phyloP scores from a whole-genome alignment of 108 stramenopile genomes.

The Pseudonitzschia multiseries region DNA sequence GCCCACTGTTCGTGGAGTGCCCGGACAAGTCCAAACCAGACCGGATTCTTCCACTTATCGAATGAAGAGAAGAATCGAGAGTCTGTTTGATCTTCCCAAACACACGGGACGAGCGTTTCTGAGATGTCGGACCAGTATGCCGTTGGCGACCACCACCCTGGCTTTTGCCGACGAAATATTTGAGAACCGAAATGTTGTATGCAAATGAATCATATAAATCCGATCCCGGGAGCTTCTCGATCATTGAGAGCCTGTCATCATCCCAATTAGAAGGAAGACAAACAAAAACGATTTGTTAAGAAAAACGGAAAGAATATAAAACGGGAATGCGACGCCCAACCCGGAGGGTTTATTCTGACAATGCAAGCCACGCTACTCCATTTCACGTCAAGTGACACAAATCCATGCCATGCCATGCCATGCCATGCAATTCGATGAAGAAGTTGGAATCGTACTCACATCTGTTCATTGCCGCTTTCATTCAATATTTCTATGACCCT shows the following conservation, averaged over 20 bases:
- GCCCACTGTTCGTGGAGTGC: neutral
- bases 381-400: neutral
- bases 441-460: slow-evolving; percentile 35
- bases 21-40: neutral
- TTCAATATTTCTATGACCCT: slow-evolving; percentile 40
- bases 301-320: neutral
- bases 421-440: neutral
- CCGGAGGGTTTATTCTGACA: no score
- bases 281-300: neutral
- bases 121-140: neutral
- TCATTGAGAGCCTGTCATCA: slow-evolving; percentile 40
- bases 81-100: slow-evolving; percentile 40
- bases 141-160: slow-evolving; percentile 2
- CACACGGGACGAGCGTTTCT: neutral
- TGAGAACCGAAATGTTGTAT: slow-evolving; percentile 65
- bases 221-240: slow-evolving; percentile 47
- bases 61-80: slow-evolving; percentile 4
- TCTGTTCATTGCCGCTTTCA: slow-evolving; percentile 30
- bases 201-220: slow-evolving; percentile 62
- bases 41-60: neutral
- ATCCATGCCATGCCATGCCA: neutral
- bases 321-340: neutral
- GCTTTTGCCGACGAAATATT: slow-evolving; percentile 50
- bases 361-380: no score
- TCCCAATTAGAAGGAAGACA: neutral